Conservation (phyloP, 1,139 yeast genomes). For the Geotrichum reessii region DNA sequence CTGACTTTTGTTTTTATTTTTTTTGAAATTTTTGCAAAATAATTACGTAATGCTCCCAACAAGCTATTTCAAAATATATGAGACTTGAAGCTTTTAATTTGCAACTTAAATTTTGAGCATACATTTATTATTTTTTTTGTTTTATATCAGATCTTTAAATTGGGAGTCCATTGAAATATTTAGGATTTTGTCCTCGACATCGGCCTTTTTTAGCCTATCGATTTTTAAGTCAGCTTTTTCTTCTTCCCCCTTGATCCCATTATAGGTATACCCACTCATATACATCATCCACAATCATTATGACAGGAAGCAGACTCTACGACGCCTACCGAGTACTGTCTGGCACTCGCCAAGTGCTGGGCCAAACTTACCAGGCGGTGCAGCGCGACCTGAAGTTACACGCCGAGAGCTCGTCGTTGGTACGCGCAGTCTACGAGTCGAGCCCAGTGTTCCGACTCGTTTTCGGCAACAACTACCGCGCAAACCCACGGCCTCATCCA, state of each 20-base stretch:
- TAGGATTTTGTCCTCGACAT: background rate
- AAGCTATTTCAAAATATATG: background rate
- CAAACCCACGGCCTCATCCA: slow-evolving; percentile 5
- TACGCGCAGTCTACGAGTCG: slow-evolving; percentile 10
- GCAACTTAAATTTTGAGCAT: too few relatives aligned
- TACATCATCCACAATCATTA: background rate
- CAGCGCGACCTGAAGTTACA: slow-evolving; percentile 4
- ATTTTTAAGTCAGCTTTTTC: background rate
- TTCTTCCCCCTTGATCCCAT: background rate
- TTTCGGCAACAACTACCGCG: slow-evolving; percentile 9
- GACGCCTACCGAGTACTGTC: slow-evolving; percentile 23
- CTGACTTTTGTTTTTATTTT: background rate
- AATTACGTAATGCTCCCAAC: slow-evolving; percentile 4
- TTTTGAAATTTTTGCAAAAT: background rate
- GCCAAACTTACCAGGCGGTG: background rate
- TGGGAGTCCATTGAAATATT: background rate
- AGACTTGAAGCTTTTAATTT: too few relatives aligned
- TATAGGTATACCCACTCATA: background rate
- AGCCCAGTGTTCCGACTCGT: slow-evolving; percentile 2
- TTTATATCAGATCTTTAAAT: too few relatives aligned
- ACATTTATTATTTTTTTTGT: too few relatives aligned
- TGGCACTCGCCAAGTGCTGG: slow-evolving; percentile 19
- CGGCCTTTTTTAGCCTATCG: background rate
- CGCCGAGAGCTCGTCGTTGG: slow-evolving; percentile 9
- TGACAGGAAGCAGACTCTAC: slow-evolving; percentile 21